Evolutionary conservation across 345 rosid genomes (phyloP).

Genomic region (Aethionema arabicum): DNA sequence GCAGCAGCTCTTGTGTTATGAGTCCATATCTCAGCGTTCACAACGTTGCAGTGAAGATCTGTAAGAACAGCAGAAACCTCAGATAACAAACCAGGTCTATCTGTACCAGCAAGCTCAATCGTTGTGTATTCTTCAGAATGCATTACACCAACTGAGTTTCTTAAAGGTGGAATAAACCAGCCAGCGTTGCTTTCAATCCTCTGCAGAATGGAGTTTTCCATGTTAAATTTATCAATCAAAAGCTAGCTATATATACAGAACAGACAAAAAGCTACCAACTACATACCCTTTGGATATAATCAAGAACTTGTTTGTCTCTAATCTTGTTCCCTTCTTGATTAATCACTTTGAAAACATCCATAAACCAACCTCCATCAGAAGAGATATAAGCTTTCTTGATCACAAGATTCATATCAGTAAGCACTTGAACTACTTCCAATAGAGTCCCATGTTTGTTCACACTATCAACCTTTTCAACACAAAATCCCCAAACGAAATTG

Average conservation of each 20-base stretch:
- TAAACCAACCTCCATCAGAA: conserved; percentile 94
- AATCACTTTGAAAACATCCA: conserved; percentile 87
- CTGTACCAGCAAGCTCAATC: conserved; percentile 77
- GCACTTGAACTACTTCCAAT: conserved; percentile 86
- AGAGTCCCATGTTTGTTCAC: conserved; percentile 83
- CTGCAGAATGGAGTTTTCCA: conserved; percentile 37
- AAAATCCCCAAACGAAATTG: not conserved
- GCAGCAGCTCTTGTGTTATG: conserved; percentile 95
- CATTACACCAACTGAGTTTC: conserved; percentile 75
- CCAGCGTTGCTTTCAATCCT: conserved; percentile 74
- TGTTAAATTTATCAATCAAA: too few relatives aligned
- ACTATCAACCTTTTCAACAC: conserved; percentile 63
- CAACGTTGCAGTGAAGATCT: conserved; percentile 78
- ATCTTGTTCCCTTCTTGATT: conserved; percentile 67
- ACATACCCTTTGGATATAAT: conserved; percentile 61
- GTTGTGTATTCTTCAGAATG: conserved; percentile 77
- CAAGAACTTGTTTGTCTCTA: conserved; percentile 55
- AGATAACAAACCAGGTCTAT: conserved; percentile 86
- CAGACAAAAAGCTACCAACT: too few relatives aligned
- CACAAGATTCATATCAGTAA: conserved; percentile 76
- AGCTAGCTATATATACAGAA: too few relatives aligned
- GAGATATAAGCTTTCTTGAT: conserved; percentile 88
- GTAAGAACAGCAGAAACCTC: conserved; percentile 92
- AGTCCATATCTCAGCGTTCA: conserved; percentile 91
- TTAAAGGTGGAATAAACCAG: conserved; percentile 49